phyloP scores from a whole-genome alignment of 148 eudicot genomes.

The Rhododendron molle region DNA sequence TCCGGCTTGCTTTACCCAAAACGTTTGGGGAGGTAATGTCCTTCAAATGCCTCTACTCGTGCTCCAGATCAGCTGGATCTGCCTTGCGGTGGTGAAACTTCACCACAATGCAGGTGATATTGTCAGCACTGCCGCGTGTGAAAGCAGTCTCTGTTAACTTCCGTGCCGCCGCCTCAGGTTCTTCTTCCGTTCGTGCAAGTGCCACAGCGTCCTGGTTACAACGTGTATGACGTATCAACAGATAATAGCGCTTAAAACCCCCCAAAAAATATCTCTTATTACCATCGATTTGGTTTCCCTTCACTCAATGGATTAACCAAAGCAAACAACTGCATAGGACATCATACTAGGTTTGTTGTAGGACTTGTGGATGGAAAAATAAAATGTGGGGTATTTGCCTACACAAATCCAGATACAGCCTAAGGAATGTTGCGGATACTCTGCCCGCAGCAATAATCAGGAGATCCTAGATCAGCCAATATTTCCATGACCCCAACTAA shows the following conservation, averaged over 20 bases:
- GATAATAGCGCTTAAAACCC: neutral
- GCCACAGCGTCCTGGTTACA: conserved; percentile 76
- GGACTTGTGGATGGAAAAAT: neutral
- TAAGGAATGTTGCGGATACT: neutral
- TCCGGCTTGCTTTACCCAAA: neutral
- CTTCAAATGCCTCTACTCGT: neutral
- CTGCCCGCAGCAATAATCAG: neutral
- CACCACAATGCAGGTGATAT: conserved; percentile 91
- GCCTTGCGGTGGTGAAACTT: conserved; percentile 51
- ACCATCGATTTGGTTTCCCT: neutral
- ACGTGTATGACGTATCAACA: neutral
- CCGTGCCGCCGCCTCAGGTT: conserved; percentile 80
- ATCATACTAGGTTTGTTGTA: neutral
- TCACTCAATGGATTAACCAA: neutral
- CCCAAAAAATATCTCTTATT: neutral
- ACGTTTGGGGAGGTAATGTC: neutral
- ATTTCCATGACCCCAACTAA: neutral
- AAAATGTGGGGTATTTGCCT: neutral
- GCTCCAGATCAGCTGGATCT: conserved; percentile 6
- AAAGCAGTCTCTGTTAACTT: conserved; percentile 90
- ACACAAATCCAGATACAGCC: neutral
- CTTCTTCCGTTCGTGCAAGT: conserved; percentile 72
- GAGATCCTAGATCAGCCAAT: neutral
- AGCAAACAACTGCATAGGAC: neutral
- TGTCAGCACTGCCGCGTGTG: conserved; percentile 86